Evolutionary conservation across 2,329 filamentous ascomycete genomes (phyloP).

Genomic region (Apiospora sp.): DNA sequence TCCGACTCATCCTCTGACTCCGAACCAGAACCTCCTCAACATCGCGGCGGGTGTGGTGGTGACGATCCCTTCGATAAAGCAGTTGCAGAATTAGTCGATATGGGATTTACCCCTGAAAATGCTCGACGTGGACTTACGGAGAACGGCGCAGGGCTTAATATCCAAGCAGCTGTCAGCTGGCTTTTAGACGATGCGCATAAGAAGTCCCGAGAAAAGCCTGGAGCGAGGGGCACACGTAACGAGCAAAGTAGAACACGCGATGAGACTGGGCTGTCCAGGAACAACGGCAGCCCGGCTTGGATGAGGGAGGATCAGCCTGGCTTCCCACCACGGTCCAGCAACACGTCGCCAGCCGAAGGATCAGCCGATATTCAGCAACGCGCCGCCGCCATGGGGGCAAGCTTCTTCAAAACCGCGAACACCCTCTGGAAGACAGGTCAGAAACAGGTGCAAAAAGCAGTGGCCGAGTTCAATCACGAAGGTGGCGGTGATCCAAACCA

Average conservation of each 20-base stretch:
- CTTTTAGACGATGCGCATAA: conserved; percentile 90
- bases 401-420: conserved; percentile 90
- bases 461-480: conserved; percentile 80
- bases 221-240: conserved; percentile 57
- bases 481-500: conserved; percentile 77
- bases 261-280: conserved; percentile 43
- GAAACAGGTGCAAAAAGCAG: conserved; percentile 91
- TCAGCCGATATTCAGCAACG: conserved; percentile 82
- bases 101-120: conserved; percentile 89
- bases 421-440: conserved; percentile 94
- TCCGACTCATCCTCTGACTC: conserved; percentile 57
- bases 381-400: conserved; percentile 83
- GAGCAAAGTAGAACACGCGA: conserved; percentile 50
- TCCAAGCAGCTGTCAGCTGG: conserved; percentile 88
- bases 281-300: conserved; percentile 64
- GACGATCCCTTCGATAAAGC: conserved; percentile 78
- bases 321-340: conserved; percentile 58
- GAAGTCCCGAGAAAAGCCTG: conserved; percentile 77
- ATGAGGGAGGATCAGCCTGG: conserved; percentile 61
- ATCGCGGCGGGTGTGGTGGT: not conserved
- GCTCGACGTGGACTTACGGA: conserved; percentile 81
- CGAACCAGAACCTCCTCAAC: conserved; percentile 32
- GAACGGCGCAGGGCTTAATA: conserved; percentile 79
- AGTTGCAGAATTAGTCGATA: conserved; percentile 89
- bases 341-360: conserved; percentile 60